A percentile compares a stretch with the other conserved stretches of the same genome.
Conservation (phyloP, 106 monocot species). For the Xerophyta viscosa region DNA sequence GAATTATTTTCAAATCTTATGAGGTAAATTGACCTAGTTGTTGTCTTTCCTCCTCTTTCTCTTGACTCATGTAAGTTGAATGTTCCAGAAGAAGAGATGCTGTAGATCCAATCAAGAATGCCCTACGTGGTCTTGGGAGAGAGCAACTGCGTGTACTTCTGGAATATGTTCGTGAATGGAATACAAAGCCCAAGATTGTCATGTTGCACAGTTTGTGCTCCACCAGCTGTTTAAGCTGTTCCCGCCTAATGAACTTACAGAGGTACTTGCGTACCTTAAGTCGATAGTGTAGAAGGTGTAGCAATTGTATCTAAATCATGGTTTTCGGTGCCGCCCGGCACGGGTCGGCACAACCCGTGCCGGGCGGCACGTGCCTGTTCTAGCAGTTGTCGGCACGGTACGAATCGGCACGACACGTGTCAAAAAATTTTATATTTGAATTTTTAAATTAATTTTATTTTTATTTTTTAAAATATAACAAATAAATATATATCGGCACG, state of each 20-base stretch:
- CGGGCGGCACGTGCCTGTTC: no score
- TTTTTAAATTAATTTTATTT: no score
- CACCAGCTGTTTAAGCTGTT: conserved; percentile 47
- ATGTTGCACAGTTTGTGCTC: conserved; percentile 85
- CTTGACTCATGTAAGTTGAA: background rate
- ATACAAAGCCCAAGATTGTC: conserved; percentile 88
- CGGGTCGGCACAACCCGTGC: no score
- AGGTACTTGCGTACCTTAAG: no score
- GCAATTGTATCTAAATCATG: no score
- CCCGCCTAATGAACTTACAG: conserved; percentile 65
- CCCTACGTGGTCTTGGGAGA: conserved; percentile 51
- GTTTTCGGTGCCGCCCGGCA: no score
- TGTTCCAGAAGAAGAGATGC: conserved; percentile 40
- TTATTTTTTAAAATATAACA: no score
- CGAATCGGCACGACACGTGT: no score
- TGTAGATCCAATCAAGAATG: conserved; percentile 38
- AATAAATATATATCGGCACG: no score
- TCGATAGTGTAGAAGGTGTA: no score
- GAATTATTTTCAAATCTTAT: conserved; percentile 59
- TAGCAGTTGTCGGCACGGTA: no score
- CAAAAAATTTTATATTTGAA: no score
- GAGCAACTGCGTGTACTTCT: conserved; percentile 76
- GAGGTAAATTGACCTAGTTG: conserved; percentile 28
- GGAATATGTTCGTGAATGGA: conserved; percentile 93
- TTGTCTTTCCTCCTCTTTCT: background rate